Conservation (phyloP, 2,329 filamentous ascomycete genomes). For the Colletotrichum higginsianum region DNA sequence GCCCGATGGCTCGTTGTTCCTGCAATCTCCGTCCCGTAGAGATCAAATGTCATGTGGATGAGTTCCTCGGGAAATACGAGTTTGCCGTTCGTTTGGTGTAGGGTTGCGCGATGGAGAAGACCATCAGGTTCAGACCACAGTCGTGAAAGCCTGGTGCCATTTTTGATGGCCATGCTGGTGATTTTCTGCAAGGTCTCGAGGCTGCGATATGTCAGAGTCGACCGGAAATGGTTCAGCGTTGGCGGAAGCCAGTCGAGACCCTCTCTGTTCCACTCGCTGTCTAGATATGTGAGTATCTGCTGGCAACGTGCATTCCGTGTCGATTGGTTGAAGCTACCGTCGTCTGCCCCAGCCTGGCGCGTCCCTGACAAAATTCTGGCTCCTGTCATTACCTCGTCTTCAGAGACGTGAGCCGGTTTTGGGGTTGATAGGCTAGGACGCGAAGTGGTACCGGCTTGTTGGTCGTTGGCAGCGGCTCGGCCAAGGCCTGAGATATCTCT, state of each 20-base stretch:
- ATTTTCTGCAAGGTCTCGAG: conserved; percentile 20
- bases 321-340: not conserved
- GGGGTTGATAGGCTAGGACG: not conserved
- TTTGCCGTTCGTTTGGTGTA: conserved; percentile 5
- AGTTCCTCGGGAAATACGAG: conserved; percentile 32
- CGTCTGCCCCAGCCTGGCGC: not conserved
- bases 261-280: conserved; percentile 21
- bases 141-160: conserved; percentile 21
- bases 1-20: not conserved
- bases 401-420: not conserved
- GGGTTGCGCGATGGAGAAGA: conserved; percentile 16
- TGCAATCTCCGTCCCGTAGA: conserved; percentile 12
- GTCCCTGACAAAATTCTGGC: not conserved
- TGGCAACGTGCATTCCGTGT: not conserved
- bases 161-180: conserved; percentile 21
- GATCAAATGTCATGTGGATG: conserved; percentile 7
- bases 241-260: conserved; percentile 32
- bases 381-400: not conserved
- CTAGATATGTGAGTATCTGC: conserved; percentile 7
- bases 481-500: not conserved
- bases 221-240: conserved; percentile 14
- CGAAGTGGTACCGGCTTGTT: not conserved
- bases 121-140: conserved; percentile 35
- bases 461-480: not conserved
- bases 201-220: conserved; percentile 19